Evolutionary conservation across 2,329 filamentous ascomycete species (phyloP).

Genomic region (Xylariaceae sp.): DNA sequence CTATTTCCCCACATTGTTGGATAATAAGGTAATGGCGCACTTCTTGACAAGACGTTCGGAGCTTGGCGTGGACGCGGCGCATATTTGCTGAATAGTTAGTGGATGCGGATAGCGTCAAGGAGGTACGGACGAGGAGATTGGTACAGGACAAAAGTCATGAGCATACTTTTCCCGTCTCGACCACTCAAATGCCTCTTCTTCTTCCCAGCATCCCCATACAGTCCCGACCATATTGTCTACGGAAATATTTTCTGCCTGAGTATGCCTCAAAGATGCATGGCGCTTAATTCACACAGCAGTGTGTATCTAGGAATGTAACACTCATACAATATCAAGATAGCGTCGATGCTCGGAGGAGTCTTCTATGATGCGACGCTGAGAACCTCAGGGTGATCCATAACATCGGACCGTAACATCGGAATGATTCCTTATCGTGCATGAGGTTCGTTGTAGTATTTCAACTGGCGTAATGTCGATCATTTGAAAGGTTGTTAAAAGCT

Average conservation of each 20-base stretch:
- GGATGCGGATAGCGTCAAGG: constrained; percentile 2
- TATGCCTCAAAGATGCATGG: background rate
- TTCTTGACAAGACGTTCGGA: constrained; percentile 35
- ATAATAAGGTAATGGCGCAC: constrained; percentile 42
- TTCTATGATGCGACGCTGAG: background rate
- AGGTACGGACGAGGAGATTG: constrained; percentile 8
- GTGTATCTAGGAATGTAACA: background rate
- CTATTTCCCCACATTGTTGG: constrained; percentile 49
- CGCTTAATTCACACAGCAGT: background rate
- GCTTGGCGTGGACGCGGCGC: constrained; percentile 18
- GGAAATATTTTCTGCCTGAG: background rate
- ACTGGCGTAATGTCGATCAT: background rate
- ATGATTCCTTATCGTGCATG: constrained; percentile 3
- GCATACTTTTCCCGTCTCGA: constrained; percentile 4
- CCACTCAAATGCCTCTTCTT: background rate
- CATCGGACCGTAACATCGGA: background rate
- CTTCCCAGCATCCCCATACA: constrained; percentile 6
- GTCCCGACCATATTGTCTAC: background rate
- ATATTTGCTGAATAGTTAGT: constrained; percentile 7
- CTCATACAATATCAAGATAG: background rate
- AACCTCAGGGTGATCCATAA: background rate
- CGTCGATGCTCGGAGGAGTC: constrained; percentile 3
- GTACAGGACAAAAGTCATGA: constrained; percentile 1
- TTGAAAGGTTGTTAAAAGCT: background rate
- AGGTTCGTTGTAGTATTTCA: background rate